phyloP scores from a whole-genome alignment of 345 rosid species.

The Odontarrhena argentea region DNA sequence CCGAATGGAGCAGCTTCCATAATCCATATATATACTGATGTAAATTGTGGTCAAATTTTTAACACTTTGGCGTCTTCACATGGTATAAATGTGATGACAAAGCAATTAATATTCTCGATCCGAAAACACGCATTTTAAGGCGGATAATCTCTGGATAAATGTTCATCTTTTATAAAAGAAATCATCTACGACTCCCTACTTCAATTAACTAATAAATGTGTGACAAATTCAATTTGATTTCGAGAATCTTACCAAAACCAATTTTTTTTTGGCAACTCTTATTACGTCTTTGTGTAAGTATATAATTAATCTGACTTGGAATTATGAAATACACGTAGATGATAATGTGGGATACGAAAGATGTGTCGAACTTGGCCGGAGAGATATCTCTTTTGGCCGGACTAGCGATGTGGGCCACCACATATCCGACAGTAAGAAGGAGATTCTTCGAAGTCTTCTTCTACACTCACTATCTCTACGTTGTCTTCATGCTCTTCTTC shows the following conservation, averaged over 20 bases:
- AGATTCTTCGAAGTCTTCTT: conserved; percentile 78
- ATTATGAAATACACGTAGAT: conserved; percentile 40
- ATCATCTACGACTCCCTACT: conserved; percentile 4
- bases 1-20: conserved; percentile 25
- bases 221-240: not conserved
- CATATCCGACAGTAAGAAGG: conserved; percentile 57
- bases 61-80: too few species aligned
- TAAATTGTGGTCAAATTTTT: conserved; percentile 1
- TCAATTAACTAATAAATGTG: not conserved
- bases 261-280: too few species aligned
- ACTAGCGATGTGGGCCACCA: conserved; percentile 65
- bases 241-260: too few species aligned
- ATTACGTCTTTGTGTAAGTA: too few species aligned
- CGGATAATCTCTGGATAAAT: conserved; percentile 7
- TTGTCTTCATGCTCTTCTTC: conserved; percentile 65
- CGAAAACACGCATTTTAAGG: conserved; percentile 26
- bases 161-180: not conserved
- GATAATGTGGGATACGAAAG: conserved; percentile 50
- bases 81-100: not conserved
- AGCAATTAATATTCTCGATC: conserved; percentile 9
- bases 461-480: conserved; percentile 74
- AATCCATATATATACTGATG: not conserved
- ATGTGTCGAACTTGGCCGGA: conserved; percentile 64
- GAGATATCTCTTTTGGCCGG: conserved; percentile 66
- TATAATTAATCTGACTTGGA: not conserved